phyloP scores from a whole-genome alignment of 768 basidiomycete genomes.

The Boletus vinaceobasis region DNA sequence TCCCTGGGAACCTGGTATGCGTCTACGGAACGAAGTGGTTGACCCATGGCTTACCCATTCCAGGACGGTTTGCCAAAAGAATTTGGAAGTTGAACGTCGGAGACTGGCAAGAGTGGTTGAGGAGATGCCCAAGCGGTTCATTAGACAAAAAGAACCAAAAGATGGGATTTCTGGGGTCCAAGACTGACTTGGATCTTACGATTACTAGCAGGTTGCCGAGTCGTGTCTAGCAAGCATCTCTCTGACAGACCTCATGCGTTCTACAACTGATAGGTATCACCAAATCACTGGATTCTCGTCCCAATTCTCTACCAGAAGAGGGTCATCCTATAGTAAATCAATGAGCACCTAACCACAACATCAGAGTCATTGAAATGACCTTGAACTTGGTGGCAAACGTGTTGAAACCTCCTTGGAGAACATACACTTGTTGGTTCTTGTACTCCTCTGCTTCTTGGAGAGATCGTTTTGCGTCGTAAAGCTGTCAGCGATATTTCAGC shows the following conservation, averaged over 20 bases:
- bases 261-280: slow-evolving; percentile 33
- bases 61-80: slow-evolving; percentile 65
- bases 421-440: slow-evolving; percentile 52
- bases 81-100: slow-evolving; percentile 50
- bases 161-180: slow-evolving; percentile 16
- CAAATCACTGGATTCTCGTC: slow-evolving; percentile 51
- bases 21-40: neutral
- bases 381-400: slow-evolving; percentile 69
- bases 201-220: neutral
- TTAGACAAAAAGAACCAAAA: slow-evolving; percentile 41
- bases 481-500: slow-evolving; percentile 35
- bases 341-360: neutral
- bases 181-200: neutral
- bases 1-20: slow-evolving; percentile 70
- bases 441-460: slow-evolving; percentile 40
- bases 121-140: slow-evolving; percentile 52
- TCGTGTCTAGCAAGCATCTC: neutral
- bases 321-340: slow-evolving; percentile 48
- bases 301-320: slow-evolving; percentile 74
- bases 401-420: slow-evolving; percentile 71
- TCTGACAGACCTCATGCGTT: neutral
- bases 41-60: slow-evolving; percentile 9
- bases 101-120: slow-evolving; percentile 58
- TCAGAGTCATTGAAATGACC: slow-evolving; percentile 31
- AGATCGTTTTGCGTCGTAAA: slow-evolving; percentile 63